Percentiles rank a stretch among this genome's conserved stretches.
Conservation (phyloP, 768 basidiomycete genomes). For the Psilocybe tampanensis region DNA sequence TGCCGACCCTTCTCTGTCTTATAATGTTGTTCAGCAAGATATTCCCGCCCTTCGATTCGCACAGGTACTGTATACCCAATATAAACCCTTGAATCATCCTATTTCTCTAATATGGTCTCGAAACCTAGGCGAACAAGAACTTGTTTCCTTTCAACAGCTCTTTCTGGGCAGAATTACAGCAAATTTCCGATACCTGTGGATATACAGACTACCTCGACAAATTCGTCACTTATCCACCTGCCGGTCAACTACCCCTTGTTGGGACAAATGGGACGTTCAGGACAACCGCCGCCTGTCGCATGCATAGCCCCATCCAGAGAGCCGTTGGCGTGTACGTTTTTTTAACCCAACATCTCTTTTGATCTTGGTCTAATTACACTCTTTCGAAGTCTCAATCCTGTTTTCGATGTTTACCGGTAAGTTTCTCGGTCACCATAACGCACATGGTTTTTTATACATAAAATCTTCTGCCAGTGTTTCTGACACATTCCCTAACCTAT, state of each 20-base stretch:
- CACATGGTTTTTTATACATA: neutral
- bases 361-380: neutral
- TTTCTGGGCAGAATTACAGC: slow-evolving; percentile 55
- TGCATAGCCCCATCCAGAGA: slow-evolving; percentile 51
- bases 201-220: slow-evolving; percentile 64
- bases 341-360: neutral
- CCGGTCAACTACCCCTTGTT: slow-evolving; percentile 60
- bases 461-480: slow-evolving; percentile 42
- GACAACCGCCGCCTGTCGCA: slow-evolving; percentile 41
- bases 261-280: slow-evolving; percentile 43
- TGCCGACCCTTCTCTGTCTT: slow-evolving; percentile 50
- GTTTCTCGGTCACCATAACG: too few species aligned
- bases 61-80: slow-evolving; percentile 27
- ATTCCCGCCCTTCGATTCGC: slow-evolving; percentile 69
- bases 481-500: slow-evolving; percentile 53
- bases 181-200: slow-evolving; percentile 53
- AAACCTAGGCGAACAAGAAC: slow-evolving; percentile 50
- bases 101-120: neutral
- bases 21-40: slow-evolving; percentile 56
- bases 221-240: slow-evolving; percentile 66
- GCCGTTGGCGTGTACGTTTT: slow-evolving; percentile 46
- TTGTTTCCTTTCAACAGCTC: slow-evolving; percentile 62
- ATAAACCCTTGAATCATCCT: neutral
- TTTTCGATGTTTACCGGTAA: slow-evolving; percentile 55
- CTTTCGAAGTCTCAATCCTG: slow-evolving; percentile 49